A percentile compares a stretch with the other conserved stretches of the same genome.
Evolutionary conservation across 2,329 filamentous ascomycete genomes (phyloP).

Genomic region (Metarhizium brunneum): DNA sequence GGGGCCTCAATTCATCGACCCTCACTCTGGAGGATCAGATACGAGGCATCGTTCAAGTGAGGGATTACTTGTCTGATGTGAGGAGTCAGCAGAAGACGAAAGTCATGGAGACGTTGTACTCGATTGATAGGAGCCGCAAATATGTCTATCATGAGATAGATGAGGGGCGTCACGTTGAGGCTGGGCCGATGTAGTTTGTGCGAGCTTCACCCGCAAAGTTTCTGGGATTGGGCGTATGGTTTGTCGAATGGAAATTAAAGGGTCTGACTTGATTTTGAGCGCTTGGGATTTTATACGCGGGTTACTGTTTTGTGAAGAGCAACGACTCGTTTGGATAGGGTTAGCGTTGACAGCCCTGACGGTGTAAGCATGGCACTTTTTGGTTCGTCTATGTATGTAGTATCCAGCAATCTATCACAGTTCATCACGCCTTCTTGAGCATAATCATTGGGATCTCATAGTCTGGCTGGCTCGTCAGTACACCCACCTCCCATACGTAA

Average conservation of each 20-base stretch:
- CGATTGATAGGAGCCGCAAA: slow-evolving; percentile 9
- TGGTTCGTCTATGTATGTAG: background rate
- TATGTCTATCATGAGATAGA: slow-evolving; percentile 18
- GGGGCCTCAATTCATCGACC: slow-evolving; percentile 57
- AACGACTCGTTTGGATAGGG: background rate
- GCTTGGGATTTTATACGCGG: background rate
- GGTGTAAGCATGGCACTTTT: background rate
- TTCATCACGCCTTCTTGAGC: background rate
- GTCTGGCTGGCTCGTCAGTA: background rate
- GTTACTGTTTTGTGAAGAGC: background rate
- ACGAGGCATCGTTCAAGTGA: slow-evolving; percentile 68
- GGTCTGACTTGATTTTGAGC: background rate
- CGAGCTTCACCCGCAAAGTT: background rate
- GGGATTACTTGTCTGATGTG: slow-evolving; percentile 66
- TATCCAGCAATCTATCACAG: background rate
- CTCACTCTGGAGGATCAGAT: slow-evolving; percentile 81
- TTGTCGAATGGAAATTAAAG: too few species aligned
- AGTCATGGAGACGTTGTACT: slow-evolving; percentile 61
- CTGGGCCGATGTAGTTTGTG: background rate
- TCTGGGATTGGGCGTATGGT: background rate
- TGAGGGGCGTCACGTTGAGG: slow-evolving; percentile 13
- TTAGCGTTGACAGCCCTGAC: background rate
- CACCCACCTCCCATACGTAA: background rate
- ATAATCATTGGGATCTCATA: background rate
- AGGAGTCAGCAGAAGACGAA: slow-evolving; percentile 74